Conservation (phyloP, 768 basidiomycete species). For the Termitomyces sp. region DNA sequence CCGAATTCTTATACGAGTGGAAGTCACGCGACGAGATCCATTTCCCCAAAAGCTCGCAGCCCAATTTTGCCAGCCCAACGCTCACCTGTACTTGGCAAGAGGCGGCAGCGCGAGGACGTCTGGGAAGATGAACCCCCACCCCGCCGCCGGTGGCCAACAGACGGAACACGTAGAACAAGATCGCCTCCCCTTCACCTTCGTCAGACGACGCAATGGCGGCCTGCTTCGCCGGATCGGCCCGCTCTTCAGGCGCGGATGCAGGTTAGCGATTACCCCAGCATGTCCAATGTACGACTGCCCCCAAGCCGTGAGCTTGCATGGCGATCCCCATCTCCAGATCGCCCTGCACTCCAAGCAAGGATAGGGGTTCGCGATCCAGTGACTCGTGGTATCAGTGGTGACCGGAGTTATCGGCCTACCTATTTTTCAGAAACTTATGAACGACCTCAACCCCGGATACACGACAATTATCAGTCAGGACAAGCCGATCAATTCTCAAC, state of each 20-base stretch:
- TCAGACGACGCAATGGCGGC: neutral
- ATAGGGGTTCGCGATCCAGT: conserved; percentile 3
- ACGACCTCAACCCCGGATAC: conserved; percentile 2
- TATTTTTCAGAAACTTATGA: conserved; percentile 5
- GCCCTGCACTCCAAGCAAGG: conserved; percentile 13
- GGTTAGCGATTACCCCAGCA: neutral
- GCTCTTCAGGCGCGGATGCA: conserved; percentile 1
- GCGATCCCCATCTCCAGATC: conserved; percentile 21
- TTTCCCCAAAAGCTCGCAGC: neutral
- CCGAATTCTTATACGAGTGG: neutral
- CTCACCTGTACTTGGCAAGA: conserved; percentile 14
- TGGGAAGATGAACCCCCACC: conserved; percentile 15
- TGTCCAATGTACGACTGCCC: neutral
- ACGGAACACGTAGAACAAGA: conserved; percentile 3
- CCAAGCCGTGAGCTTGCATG: neutral
- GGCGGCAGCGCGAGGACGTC: conserved; percentile 18
- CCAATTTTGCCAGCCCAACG: neutral
- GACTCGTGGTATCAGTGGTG: conserved; percentile 1
- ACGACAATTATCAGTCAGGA: neutral
- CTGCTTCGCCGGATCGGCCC: neutral
- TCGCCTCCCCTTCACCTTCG: neutral
- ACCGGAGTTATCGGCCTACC: conserved; percentile 14
- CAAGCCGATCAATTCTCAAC: neutral
- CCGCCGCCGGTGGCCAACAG: conserved; percentile 15
- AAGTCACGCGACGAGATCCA: neutral